These are phyloP conservation scores for Sordariomycetes sp. DNA, from an alignment of 2,329 filamentous ascomycete species.

Conservation along the genomic window DNA sequence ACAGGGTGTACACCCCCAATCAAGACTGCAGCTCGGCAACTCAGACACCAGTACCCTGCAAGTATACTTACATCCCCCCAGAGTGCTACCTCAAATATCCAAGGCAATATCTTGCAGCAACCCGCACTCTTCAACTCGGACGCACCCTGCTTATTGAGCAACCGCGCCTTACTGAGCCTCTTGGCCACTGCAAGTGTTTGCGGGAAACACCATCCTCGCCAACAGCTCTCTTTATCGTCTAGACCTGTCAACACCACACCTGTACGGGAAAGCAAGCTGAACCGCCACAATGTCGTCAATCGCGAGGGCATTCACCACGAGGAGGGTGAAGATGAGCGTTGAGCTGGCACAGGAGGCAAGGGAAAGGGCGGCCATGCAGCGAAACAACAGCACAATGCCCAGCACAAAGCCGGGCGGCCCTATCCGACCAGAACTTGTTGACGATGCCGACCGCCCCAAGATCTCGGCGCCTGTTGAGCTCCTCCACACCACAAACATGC, in stretches of 20 bases:
- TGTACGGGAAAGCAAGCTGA: neutral
- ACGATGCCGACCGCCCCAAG: conserved; percentile 38
- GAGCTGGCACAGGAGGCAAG: conserved; percentile 31
- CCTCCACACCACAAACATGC: conserved; percentile 90
- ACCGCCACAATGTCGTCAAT: conserved; percentile 41
- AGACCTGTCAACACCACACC: neutral
- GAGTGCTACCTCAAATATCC: neutral
- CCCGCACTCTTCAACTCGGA: neutral
- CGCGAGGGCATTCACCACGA: conserved; percentile 61
- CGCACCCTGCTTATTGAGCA: neutral
- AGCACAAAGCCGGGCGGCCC: conserved; percentile 12
- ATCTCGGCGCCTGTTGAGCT: conserved; percentile 85
- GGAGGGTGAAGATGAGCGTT: conserved; percentile 45
- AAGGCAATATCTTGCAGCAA: neutral
- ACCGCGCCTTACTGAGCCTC: neutral
- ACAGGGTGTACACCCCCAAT: neutral
- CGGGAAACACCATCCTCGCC: neutral
- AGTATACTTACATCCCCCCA: neutral
- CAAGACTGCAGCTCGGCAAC: conserved; percentile 3
- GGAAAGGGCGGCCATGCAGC: conserved; percentile 25
- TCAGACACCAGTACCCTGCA: neutral
- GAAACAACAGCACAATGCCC: conserved; percentile 27
- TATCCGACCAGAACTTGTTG: conserved; percentile 15
- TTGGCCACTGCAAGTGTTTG: neutral
- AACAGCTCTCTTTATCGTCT: neutral